Conservation (phyloP, 1,284 basidiomycete genomes). For the Leccinum subrobustum region DNA sequence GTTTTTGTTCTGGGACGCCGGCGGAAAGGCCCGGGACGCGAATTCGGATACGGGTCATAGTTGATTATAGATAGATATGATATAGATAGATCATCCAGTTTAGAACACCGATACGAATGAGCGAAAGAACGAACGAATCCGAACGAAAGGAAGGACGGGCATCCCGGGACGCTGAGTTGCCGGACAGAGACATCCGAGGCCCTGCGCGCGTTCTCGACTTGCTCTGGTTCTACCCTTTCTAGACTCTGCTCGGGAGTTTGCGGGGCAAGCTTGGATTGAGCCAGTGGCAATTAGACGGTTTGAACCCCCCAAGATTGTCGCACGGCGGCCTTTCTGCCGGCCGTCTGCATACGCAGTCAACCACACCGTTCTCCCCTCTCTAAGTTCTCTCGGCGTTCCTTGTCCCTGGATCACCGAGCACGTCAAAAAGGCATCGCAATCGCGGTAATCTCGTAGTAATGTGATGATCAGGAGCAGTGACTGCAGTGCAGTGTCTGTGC, state of each 20-base stretch:
- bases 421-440: neutral
- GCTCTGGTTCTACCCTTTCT: neutral
- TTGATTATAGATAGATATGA: neutral
- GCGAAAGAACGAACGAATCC: neutral
- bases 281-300: neutral
- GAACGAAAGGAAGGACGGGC: neutral
- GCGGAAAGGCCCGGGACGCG: slow-evolving; percentile 5
- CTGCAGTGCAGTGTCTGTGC: neutral
- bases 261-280: neutral
- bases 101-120: slow-evolving; percentile 1
- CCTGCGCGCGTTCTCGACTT: neutral
- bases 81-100: neutral
- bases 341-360: neutral
- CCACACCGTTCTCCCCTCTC: neutral
- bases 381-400: neutral
- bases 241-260: neutral
- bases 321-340: neutral
- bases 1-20: neutral
- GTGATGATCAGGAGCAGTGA: neutral
- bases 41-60: neutral
- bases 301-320: neutral
- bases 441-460: neutral
- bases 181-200: neutral
- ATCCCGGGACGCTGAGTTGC: neutral
- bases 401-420: neutral